phyloP scores from a whole-genome alignment of 2,329 filamentous ascomycete species.

The Ascochyta fabae region DNA sequence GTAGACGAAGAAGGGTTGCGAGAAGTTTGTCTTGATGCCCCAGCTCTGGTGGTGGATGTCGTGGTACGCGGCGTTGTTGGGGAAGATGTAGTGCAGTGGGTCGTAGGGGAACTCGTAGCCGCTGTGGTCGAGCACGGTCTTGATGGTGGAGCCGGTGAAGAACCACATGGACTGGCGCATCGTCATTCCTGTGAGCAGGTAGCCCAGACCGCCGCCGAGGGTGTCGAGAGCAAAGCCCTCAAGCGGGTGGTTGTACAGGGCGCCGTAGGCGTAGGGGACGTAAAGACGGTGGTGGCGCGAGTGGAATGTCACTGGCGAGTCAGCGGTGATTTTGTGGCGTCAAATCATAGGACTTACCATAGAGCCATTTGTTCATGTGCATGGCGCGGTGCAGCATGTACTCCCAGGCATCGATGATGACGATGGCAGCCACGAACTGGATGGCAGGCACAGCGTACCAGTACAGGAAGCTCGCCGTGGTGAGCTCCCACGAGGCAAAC shows the following conservation, averaged over 20 bases:
- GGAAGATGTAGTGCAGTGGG: constrained; percentile 86
- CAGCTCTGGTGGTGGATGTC: constrained; percentile 99
- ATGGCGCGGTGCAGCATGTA: constrained; percentile 96
- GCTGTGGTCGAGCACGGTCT: constrained; percentile 97
- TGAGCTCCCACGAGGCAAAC: constrained; percentile 84
- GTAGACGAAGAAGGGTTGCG: constrained; percentile 92
- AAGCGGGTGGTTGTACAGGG: constrained; percentile 94
- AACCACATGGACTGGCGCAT: constrained; percentile 86
- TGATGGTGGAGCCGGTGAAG: constrained; percentile 87
- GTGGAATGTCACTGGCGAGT: constrained; percentile 76
- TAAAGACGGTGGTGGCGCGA: constrained; percentile 96
- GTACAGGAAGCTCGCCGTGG: constrained; percentile 78
- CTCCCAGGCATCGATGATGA: constrained; percentile 93
- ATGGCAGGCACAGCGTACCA: constrained; percentile 75
- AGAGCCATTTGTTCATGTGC: constrained; percentile 97
- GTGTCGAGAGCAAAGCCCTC: constrained; percentile 96
- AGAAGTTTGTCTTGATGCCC: constrained; percentile 97
- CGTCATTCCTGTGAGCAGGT: constrained; percentile 82
- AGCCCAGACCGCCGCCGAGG: constrained; percentile 81
- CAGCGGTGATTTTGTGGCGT: neutral
- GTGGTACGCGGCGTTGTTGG: constrained; percentile 95
- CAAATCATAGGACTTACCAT: constrained; percentile 67
- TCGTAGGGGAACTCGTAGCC: constrained; percentile 97
- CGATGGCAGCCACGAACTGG: constrained; percentile 77
- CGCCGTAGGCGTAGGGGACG: constrained; percentile 95